A percentile compares a stretch with the other conserved stretches of the same genome.
phyloP scores from a whole-genome alignment of 2,329 filamentous ascomycete genomes.

The Cytospora mali region DNA sequence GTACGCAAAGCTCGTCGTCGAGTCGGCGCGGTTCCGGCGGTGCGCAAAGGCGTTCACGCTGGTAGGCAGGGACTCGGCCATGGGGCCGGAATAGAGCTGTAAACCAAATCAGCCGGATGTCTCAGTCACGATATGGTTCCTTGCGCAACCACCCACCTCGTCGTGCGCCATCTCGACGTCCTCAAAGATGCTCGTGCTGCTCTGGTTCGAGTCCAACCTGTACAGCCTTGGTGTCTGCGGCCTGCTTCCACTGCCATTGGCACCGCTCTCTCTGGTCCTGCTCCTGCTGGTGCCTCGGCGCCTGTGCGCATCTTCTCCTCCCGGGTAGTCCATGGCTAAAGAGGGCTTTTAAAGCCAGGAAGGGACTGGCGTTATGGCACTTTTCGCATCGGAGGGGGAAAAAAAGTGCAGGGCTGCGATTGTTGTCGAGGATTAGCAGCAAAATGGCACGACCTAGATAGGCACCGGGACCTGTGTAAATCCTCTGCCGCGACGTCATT shows the following conservation, averaged over 20 bases:
- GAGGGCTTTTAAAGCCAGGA: slow-evolving; percentile 1
- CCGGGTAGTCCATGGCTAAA: slow-evolving; percentile 24
- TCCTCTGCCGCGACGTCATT: slow-evolving; percentile 19
- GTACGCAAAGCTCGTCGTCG: slow-evolving; percentile 85
- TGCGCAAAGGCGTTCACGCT: slow-evolving; percentile 92
- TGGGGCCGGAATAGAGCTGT: slow-evolving; percentile 83
- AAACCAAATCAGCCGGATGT: slow-evolving; percentile 15
- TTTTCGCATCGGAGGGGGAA: slow-evolving; percentile 17
- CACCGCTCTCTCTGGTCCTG: slow-evolving; percentile 5
- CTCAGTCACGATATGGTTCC: neutral
- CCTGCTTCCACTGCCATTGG: slow-evolving; percentile 29
- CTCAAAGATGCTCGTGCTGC: slow-evolving; percentile 80
- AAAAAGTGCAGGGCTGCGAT: neutral
- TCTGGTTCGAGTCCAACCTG: slow-evolving; percentile 69
- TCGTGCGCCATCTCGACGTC: slow-evolving; percentile 99
- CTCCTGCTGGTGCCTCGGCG: slow-evolving; percentile 12
- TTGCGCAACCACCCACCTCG: slow-evolving; percentile 61
- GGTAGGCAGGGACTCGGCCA: slow-evolving; percentile 94
- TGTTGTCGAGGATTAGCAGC: neutral
- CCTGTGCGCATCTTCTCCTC: slow-evolving; percentile 17
- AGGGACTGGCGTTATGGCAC: slow-evolving; percentile 18
- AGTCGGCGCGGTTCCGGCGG: slow-evolving; percentile 73
- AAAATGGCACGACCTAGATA: neutral
- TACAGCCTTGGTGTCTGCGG: slow-evolving; percentile 50
- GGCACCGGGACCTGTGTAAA: neutral